These are phyloP conservation scores for Flaveria robusta DNA, from an alignment of 129 eudicot species.

Conservation along the genomic window DNA sequence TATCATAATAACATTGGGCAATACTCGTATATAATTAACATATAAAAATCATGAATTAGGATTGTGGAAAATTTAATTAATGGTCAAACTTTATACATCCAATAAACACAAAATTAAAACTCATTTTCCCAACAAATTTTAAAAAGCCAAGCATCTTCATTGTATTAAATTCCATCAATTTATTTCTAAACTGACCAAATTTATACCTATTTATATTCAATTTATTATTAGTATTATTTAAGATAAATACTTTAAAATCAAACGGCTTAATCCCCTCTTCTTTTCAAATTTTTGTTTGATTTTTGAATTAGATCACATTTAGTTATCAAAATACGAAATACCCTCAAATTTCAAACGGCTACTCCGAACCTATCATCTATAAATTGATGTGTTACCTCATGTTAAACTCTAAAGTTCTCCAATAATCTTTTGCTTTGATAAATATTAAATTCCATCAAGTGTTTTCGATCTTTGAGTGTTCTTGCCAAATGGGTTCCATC, in stretches of 20 bases:
- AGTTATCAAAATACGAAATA: slow-evolving; percentile 31
- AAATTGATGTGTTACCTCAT: slow-evolving; percentile 18
- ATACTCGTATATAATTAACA: neutral
- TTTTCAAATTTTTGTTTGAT: neutral
- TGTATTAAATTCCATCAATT: neutral
- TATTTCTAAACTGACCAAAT: slow-evolving; percentile 8
- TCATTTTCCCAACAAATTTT: neutral
- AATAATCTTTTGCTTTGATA: neutral
- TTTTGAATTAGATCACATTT: slow-evolving; percentile 19
- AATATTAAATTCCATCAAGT: neutral
- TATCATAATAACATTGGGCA: neutral
- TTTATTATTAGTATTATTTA: neutral
- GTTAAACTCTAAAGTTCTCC: slow-evolving; percentile 22
- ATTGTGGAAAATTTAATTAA: neutral
- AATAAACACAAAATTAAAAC: slow-evolving; percentile 5
- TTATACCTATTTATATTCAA: neutral
- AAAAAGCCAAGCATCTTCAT: neutral
- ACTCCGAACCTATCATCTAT: slow-evolving; percentile 24
- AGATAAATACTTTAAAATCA: slow-evolving; percentile 7
- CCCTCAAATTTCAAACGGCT: slow-evolving; percentile 35
- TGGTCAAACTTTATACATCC: neutral
- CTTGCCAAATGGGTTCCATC: slow-evolving; percentile 24
- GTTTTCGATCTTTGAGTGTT: neutral
- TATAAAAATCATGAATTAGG: neutral
- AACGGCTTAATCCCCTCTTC: slow-evolving; percentile 26